phyloP scores from a whole-genome alignment of 2,329 filamentous ascomycete genomes.

The Teratosphaeriaceae sp. region DNA sequence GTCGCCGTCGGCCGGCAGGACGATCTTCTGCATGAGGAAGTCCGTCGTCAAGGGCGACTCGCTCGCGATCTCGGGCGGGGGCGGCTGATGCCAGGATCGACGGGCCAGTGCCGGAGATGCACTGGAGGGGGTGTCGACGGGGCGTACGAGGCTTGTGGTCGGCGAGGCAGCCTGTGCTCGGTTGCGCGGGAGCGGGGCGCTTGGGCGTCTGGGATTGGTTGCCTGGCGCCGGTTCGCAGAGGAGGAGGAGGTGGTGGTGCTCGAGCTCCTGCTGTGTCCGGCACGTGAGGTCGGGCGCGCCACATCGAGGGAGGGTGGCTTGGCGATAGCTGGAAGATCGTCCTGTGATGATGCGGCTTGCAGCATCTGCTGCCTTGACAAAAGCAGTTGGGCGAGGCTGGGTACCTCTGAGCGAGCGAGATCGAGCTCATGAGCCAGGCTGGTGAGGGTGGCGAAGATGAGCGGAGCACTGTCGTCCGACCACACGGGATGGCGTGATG shows the following conservation, averaged over 20 bases:
- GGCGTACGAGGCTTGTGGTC: not conserved
- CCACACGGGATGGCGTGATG: slow-evolving; percentile 32
- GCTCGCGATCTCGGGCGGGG: slow-evolving; percentile 30
- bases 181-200: not conserved
- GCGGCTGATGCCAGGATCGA: slow-evolving; percentile 28
- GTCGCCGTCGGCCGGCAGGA: slow-evolving; percentile 11
- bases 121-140: not conserved
- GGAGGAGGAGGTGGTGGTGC: slow-evolving; percentile 10
- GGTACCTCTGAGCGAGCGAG: slow-evolving; percentile 37
- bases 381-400: slow-evolving; percentile 42
- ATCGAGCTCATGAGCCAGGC: slow-evolving; percentile 37
- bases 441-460: slow-evolving; percentile 37
- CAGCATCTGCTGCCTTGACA: slow-evolving; percentile 44
- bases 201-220: slow-evolving; percentile 4
- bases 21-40: slow-evolving; percentile 26
- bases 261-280: slow-evolving; percentile 17
- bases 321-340: slow-evolving; percentile 17
- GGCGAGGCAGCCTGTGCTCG: not conserved
- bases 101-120: not conserved
- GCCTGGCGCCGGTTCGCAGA: slow-evolving; percentile 11
- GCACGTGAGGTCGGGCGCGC: not conserved
- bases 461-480: slow-evolving; percentile 29
- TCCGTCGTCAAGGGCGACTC: slow-evolving; percentile 30
- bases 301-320: slow-evolving; percentile 8
- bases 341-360: slow-evolving; percentile 37